These are phyloP conservation scores for Paecilomyces fulvus DNA, from an alignment of 2,329 filamentous ascomycete species.

Conservation along the genomic window DNA sequence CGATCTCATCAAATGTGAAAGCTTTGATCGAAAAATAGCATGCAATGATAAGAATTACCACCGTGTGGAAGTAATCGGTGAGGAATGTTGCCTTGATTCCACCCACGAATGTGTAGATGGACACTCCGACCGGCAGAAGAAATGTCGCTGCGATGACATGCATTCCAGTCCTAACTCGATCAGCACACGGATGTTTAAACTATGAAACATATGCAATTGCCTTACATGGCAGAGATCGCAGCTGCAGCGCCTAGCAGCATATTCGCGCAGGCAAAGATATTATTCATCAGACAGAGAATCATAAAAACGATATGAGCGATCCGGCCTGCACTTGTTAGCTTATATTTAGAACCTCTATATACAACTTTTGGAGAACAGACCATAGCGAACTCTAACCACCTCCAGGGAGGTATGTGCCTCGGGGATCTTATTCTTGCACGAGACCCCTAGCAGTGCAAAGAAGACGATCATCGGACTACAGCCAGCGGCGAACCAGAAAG, in stretches of 20 bases:
- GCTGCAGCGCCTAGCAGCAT: slow-evolving; percentile 43
- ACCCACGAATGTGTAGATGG: slow-evolving; percentile 32
- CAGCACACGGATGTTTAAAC: slow-evolving; percentile 3
- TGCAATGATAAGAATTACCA: slow-evolving; percentile 45
- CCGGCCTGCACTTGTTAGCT: slow-evolving; percentile 15
- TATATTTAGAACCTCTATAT: neutral
- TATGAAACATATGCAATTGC: neutral
- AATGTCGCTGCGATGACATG: slow-evolving; percentile 45
- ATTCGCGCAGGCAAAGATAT: slow-evolving; percentile 46
- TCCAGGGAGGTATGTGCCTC: slow-evolving; percentile 49
- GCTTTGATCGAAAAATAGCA: slow-evolving; percentile 45
- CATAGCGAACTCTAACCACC: slow-evolving; percentile 46
- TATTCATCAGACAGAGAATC: slow-evolving; percentile 45
- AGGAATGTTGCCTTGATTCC: slow-evolving; percentile 37
- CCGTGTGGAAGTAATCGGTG: slow-evolving; percentile 48
- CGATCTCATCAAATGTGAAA: slow-evolving; percentile 38
- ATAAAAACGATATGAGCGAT: slow-evolving; percentile 46
- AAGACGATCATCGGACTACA: slow-evolving; percentile 50
- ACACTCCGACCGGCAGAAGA: slow-evolving; percentile 33
- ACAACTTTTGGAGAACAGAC: slow-evolving; percentile 11
- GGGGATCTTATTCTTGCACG: slow-evolving; percentile 45
- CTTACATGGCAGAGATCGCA: slow-evolving; percentile 32
- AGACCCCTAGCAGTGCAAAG: slow-evolving; percentile 45
- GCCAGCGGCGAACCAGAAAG: slow-evolving; percentile 51
- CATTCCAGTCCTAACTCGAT: slow-evolving; percentile 36